phyloP scores from a whole-genome alignment of 768 basidiomycete species.

The Lentinula detonsa region DNA sequence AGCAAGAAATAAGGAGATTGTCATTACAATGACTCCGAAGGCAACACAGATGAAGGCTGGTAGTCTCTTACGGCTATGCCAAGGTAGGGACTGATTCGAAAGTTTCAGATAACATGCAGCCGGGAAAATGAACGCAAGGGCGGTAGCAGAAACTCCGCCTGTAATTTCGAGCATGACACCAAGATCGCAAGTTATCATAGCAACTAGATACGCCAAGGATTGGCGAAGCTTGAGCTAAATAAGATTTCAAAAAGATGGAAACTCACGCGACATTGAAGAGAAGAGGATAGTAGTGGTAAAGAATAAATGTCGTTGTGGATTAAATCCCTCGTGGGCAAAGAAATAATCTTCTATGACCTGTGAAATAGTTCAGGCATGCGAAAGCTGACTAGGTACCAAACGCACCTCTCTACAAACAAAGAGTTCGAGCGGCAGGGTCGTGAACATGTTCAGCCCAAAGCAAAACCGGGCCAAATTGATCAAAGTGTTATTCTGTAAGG shows the following conservation, averaged over 20 bases:
- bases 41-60: conserved; percentile 66
- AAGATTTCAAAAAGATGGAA: not conserved
- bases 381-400: not conserved
- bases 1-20: conserved; percentile 71
- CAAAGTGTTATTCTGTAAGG: conserved; percentile 64
- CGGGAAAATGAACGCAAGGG: conserved; percentile 90
- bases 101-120: conserved; percentile 84
- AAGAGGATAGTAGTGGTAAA: conserved; percentile 85
- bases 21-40: conserved; percentile 77
- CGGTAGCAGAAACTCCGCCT: conserved; percentile 91
- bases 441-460: conserved; percentile 97
- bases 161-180: conserved; percentile 99
- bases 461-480: conserved; percentile 95
- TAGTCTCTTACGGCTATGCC: conserved; percentile 67
- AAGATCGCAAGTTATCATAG: conserved; percentile 90
- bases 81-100: conserved; percentile 44
- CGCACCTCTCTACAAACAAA: conserved; percentile 96
- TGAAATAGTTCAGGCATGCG: not conserved
- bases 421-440: conserved; percentile 90
- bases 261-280: conserved; percentile 75
- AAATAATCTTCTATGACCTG: conserved; percentile 95
- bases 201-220: conserved; percentile 43
- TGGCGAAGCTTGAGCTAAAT: not conserved
- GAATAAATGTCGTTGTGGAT: conserved; percentile 76
- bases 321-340: conserved; percentile 85